phyloP scores from a whole-genome alignment of 2,329 filamentous ascomycete genomes.

The Xylaria sp. region DNA sequence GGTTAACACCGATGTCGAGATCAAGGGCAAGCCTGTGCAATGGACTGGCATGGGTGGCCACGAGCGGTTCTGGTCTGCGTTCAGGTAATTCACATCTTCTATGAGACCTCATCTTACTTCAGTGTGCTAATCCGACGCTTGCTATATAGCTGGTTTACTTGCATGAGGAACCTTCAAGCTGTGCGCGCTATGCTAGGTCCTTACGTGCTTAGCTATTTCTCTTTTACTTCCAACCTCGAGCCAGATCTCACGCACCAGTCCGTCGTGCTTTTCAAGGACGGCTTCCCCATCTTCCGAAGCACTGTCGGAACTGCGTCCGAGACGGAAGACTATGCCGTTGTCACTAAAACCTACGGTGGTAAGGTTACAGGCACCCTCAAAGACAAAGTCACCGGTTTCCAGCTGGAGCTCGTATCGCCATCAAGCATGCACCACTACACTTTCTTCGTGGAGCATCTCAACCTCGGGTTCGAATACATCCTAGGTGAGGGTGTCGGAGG shows the following conservation, averaged over 20 bases:
- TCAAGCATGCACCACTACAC: constrained; percentile 19
- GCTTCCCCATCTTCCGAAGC: constrained; percentile 26
- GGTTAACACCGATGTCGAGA: constrained; percentile 22
- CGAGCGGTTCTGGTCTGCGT: constrained; percentile 36
- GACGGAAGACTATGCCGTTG: constrained; percentile 31
- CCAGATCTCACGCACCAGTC: constrained; percentile 19
- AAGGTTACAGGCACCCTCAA: constrained; percentile 36
- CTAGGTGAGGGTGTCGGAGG: constrained; percentile 39
- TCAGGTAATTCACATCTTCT: constrained; percentile 27
- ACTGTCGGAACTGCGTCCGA: constrained; percentile 19
- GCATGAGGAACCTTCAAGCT: constrained; percentile 28
- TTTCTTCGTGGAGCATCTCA: constrained; percentile 28
- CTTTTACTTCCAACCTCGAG: constrained; percentile 29
- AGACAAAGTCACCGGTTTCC: constrained; percentile 36
- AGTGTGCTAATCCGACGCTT: neutral
- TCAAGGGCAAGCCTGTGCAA: constrained; percentile 20
- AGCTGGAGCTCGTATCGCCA: constrained; percentile 34
- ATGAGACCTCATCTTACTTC: neutral
- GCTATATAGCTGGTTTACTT: constrained; percentile 35
- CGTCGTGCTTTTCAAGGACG: constrained; percentile 32
- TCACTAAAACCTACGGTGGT: constrained; percentile 36
- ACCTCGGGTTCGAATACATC: constrained; percentile 38
- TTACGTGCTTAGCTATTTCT: constrained; percentile 29
- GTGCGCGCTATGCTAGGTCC: constrained; percentile 30
- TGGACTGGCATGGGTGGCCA: constrained; percentile 35